Evolutionary conservation across 2,329 filamentous ascomycete species (phyloP).

Genomic region (Helotiales sp.): DNA sequence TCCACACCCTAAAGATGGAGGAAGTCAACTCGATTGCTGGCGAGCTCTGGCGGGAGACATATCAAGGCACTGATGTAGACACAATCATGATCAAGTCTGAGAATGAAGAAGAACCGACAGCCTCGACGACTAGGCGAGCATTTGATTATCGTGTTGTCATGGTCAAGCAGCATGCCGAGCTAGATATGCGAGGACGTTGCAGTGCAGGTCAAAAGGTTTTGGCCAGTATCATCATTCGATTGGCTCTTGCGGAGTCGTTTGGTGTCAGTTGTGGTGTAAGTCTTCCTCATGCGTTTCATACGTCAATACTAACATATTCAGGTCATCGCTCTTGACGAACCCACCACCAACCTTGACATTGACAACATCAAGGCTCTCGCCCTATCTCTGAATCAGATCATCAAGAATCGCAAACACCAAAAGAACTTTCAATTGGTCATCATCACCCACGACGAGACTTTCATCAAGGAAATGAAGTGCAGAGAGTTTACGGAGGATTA

Average conservation of each 20-base stretch:
- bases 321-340: constrained; percentile 94
- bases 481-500: constrained; percentile 92
- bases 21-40: constrained; percentile 94
- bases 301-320: constrained; percentile 18
- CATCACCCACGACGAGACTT: constrained; percentile 98
- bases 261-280: constrained; percentile 81
- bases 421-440: constrained; percentile 97
- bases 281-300: constrained; percentile 3
- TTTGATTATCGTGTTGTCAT: constrained; percentile 99
- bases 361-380: constrained; percentile 94
- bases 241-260: constrained; percentile 95
- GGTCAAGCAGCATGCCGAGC: constrained; percentile 95
- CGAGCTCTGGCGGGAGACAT: constrained; percentile 96
- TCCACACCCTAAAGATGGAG: constrained; percentile 95
- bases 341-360: constrained; percentile 92
- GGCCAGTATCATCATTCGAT: constrained; percentile 93
- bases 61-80: constrained; percentile 96
- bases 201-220: constrained; percentile 96
- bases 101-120: constrained; percentile 69
- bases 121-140: constrained; percentile 65
- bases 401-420: constrained; percentile 78
- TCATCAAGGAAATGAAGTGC: constrained; percentile 89
- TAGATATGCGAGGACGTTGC: constrained; percentile 99
- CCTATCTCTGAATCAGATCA: constrained; percentile 81
- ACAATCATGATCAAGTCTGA: constrained; percentile 86